These are phyloP conservation scores for Pulicaria dysenterica DNA, from an alignment of 129 eudicot genomes.

Conservation along the genomic window DNA sequence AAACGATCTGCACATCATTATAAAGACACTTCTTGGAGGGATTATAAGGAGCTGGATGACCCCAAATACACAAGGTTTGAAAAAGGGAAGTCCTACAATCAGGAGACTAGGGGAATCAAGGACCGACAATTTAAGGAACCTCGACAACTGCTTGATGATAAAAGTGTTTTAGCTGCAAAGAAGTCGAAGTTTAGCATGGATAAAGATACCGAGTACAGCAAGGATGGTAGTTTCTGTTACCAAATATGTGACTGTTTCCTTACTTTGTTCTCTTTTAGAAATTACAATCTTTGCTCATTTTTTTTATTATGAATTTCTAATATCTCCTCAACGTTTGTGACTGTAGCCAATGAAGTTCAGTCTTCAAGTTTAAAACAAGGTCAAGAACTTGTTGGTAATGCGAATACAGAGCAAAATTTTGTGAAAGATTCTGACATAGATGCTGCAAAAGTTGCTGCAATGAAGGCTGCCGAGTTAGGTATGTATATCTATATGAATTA, in stretches of 20 bases:
- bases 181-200: slow-evolving; percentile 56
- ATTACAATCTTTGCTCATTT: background rate
- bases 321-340: slow-evolving; percentile 26
- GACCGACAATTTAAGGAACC: slow-evolving; percentile 43
- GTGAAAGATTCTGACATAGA: slow-evolving; percentile 80
- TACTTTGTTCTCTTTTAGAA: background rate
- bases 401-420: slow-evolving; percentile 46
- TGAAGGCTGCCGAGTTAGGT: slow-evolving; percentile 99
- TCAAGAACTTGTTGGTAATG: slow-evolving; percentile 41
- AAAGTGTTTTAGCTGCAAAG: slow-evolving; percentile 39
- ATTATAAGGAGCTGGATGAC: slow-evolving; percentile 44
- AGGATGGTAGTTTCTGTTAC: slow-evolving; percentile 43
- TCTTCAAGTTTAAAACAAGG: slow-evolving; percentile 47
- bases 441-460: slow-evolving; percentile 95
- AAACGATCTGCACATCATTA: slow-evolving; percentile 44
- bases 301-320: background rate
- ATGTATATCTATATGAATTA: slow-evolving; percentile 4
- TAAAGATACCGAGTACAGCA: slow-evolving; percentile 33
- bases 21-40: slow-evolving; percentile 55
- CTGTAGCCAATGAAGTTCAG: slow-evolving; percentile 39
- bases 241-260: background rate
- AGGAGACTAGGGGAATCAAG: slow-evolving; percentile 37
- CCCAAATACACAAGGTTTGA: slow-evolving; percentile 49
- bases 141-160: slow-evolving; percentile 47
- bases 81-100: slow-evolving; percentile 50